These are phyloP conservation scores for Alternaria brassicae DNA, from an alignment of 2,329 filamentous ascomycete genomes.

Conservation along the genomic window DNA sequence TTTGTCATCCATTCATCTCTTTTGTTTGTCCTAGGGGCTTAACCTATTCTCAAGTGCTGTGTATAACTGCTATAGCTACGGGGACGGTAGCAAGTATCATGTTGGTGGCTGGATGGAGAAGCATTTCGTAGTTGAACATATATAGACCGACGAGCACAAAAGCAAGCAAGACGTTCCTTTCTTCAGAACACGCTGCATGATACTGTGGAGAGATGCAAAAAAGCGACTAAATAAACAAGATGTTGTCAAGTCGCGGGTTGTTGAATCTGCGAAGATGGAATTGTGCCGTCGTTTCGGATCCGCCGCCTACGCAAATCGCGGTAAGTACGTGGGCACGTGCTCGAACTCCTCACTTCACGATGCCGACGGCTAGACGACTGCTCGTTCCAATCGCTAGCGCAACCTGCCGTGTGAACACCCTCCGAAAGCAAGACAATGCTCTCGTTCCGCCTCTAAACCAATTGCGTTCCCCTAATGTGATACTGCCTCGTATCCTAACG, in stretches of 20 bases:
- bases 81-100: conserved; percentile 25
- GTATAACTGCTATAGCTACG: conserved; percentile 37
- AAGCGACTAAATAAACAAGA: background rate
- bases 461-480: conserved; percentile 6
- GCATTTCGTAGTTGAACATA: conserved; percentile 25
- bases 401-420: conserved; percentile 7
- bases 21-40: conserved; percentile 17
- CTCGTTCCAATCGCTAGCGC: conserved; percentile 21
- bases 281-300: conserved; percentile 10
- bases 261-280: background rate
- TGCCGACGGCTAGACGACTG: conserved; percentile 4
- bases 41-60: conserved; percentile 26
- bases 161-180: conserved; percentile 41
- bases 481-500: conserved; percentile 3
- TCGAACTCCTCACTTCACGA: conserved; percentile 7
- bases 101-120: conserved; percentile 10
- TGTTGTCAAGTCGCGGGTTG: background rate
- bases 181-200: background rate
- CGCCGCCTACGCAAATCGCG: conserved; percentile 31
- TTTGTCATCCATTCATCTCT: conserved; percentile 23
- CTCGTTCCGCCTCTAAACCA: conserved; percentile 11
- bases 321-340: background rate
- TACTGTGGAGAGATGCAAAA: background rate
- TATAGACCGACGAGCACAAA: conserved; percentile 34
- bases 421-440: background rate